Base-by-base conservation (phyloP, 495 filamentous ascomycete species). In the Entonaema liquescens region DNA sequence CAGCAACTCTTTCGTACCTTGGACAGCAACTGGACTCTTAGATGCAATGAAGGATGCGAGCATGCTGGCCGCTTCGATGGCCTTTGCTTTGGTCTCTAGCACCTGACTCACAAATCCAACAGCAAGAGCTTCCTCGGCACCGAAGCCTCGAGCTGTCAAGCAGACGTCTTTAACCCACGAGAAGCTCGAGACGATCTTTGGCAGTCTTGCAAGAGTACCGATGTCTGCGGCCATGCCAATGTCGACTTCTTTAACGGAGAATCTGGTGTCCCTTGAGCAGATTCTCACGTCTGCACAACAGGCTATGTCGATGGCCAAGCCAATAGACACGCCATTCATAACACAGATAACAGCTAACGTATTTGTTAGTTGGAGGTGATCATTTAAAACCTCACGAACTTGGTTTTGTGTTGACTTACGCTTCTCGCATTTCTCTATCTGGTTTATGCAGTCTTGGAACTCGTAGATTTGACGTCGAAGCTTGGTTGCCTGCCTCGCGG, bases 141-240 rank as follows among this genome's bases (percentile, higher is more conserved):
- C 86, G 72, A 97, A 99, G 54, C 88, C 78, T 36, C 96, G 81
- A 26, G 91, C 95, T 6, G 90, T 90, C 65, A 97, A 79, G 57
- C 88, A 88, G 0, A 98, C 91, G 36, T 98, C 96, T 79, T 97
- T 97, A 28, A 97, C 92, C 94, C 95, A 99, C 9, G 89, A 90
- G 61, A 81, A 81, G 63, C 82, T 89, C 1, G 90, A 90, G 5
- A 97, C 93, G 7, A 91, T 83, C 80, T 96, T 95, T 31, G 95
- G 95, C 44, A 99, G 81, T 2, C 95, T 90, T 21, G 85, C 88
- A 40, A 99, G 81, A 1, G 94, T 97, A 15, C 95, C 95, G 53
- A 98, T 89, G 78, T 99, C 95, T 15, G 95, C 95, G 12, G 95
- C 95, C 28, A 99, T 79, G 0, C 95, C 95, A 36, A 98, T 96